Evolutionary conservation across 2,329 filamentous ascomycete species (phyloP).

Genomic region (Celoporthe dispersa): DNA sequence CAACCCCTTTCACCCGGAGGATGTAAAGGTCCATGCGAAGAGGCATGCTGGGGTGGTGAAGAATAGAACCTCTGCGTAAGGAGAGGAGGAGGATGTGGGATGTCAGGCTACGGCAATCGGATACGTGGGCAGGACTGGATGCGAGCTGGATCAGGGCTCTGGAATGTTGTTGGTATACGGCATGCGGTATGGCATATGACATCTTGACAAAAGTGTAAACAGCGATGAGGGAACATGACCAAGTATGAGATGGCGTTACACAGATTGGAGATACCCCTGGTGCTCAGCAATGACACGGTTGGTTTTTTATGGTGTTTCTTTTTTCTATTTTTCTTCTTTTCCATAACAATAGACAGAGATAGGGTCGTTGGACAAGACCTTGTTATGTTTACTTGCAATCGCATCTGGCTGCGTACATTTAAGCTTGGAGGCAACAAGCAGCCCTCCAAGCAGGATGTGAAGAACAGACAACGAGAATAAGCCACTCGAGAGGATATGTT

Average conservation of each 20-base stretch:
- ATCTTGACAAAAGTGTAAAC: not conserved
- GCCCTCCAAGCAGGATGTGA: too few species aligned
- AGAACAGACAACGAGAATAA: too few species aligned
- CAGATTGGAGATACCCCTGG: not conserved
- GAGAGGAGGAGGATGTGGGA: not conserved
- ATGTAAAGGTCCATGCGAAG: slow-evolving; percentile 46
- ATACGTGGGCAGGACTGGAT: not conserved
- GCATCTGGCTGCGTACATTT: not conserved
- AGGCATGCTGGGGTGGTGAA: slow-evolving; percentile 39
- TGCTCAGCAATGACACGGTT: not conserved
- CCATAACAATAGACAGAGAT: not conserved
- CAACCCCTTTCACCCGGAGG: slow-evolving; percentile 49
- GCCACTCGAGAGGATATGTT: too few species aligned
- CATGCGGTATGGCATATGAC: not conserved
- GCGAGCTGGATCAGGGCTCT: not conserved
- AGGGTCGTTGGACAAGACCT: not conserved
- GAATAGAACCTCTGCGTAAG: not conserved
- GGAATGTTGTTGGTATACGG: not conserved
- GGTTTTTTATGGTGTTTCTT: too few species aligned
- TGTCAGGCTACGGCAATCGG: not conserved
- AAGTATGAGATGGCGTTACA: not conserved
- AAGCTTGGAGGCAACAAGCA: too few species aligned
- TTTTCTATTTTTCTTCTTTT: too few species aligned
- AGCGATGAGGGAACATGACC: not conserved
- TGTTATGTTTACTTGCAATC: not conserved